Conservation (phyloP, 164 flowering plant species). For the Paratinospora sagittata region DNA sequence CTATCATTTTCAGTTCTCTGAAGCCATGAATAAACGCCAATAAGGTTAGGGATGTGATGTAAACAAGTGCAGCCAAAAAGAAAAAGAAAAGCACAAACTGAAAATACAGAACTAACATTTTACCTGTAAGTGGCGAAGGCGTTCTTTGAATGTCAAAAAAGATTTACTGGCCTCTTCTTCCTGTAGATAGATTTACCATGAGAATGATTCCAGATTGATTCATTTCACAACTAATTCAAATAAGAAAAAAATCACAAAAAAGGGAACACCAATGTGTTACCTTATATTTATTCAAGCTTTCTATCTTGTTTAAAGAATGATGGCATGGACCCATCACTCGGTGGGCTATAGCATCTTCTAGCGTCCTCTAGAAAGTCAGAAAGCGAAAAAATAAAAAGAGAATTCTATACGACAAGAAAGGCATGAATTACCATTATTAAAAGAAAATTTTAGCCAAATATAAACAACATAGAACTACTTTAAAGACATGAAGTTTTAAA, state of each 20-base stretch:
- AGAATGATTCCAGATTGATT: too few species aligned
- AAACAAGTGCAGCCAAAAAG: neutral
- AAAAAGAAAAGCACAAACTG: neutral
- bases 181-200: slow-evolving; percentile 25
- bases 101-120: neutral
- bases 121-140: slow-evolving; percentile 76
- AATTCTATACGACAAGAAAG: neutral
- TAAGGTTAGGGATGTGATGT: slow-evolving; percentile 10
- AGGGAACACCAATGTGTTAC: slow-evolving; percentile 30
- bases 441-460: too few species aligned
- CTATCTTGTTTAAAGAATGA: slow-evolving; percentile 54
- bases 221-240: neutral
- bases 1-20: slow-evolving; percentile 77
- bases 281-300: slow-evolving; percentile 42
- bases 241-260: neutral
- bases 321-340: slow-evolving; percentile 45
- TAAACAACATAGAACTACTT: too few species aligned
- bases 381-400: neutral
- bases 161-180: slow-evolving; percentile 43
- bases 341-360: slow-evolving; percentile 60
- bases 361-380: slow-evolving; percentile 35
- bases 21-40: slow-evolving; percentile 12
- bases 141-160: slow-evolving; percentile 74
- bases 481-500: neutral
- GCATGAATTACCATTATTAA: too few species aligned